Conservation (phyloP, 257 asterid species). For the Knoxia roxburghii region DNA sequence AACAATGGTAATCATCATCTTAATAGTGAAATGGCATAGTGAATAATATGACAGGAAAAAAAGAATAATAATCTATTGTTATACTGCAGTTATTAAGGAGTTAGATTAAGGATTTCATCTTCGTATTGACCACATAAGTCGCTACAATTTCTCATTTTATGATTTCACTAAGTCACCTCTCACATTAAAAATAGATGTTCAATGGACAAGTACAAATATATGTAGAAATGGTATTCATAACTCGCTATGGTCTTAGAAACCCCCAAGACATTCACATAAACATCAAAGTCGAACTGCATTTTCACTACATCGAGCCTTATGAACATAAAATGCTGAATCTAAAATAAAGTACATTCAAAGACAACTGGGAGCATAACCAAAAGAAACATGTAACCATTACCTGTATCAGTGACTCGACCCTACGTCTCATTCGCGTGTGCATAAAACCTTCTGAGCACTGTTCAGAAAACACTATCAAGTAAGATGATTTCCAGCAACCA, state of each 20-base stretch:
- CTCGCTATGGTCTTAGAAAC: background rate
- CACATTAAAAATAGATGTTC: no score
- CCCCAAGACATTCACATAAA: background rate
- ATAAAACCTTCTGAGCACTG: conserved; percentile 97
- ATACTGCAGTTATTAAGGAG: no score
- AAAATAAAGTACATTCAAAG: background rate
- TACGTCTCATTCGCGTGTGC: conserved; percentile 98
- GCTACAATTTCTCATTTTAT: no score
- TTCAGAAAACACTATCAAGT: conserved; percentile 17
- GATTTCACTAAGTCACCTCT: no score
- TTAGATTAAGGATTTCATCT: no score
- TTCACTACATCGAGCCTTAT: background rate
- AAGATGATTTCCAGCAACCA: background rate
- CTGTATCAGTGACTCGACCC: conserved; percentile 87
- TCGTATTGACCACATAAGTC: no score
- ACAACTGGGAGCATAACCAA: background rate
- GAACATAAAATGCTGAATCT: background rate
- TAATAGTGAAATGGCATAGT: no score
- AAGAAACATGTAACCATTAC: conserved; percentile 27
- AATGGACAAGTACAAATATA: background rate
- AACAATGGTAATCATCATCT: no score
- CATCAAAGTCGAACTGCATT: background rate
- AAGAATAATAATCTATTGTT: no score
- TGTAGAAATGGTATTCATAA: background rate
- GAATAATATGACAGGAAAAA: no score